Conservation (phyloP, 2,329 filamentous ascomycete species). For the Fusarium zealandicum region DNA sequence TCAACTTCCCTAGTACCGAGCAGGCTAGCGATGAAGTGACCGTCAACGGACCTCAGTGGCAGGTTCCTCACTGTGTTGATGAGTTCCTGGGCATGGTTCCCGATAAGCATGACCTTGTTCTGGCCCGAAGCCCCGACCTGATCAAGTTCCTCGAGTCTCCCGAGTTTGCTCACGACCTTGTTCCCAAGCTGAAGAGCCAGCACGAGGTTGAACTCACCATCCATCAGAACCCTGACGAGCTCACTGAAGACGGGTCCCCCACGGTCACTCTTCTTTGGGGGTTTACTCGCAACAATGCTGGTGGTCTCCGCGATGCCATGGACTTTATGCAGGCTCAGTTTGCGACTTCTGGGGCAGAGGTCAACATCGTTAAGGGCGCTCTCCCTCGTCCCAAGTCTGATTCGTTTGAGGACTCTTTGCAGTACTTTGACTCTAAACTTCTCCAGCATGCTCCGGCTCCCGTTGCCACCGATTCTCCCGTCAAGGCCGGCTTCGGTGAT, state of each 20-base stretch:
- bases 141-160: slow-evolving; percentile 82
- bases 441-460: slow-evolving; percentile 89
- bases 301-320: slow-evolving; percentile 92
- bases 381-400: slow-evolving; percentile 98
- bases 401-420: slow-evolving; percentile 95
- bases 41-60: slow-evolving; percentile 96
- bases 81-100: slow-evolving; percentile 98
- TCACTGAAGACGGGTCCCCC: slow-evolving; percentile 63
- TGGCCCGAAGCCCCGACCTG: slow-evolving; percentile 77
- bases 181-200: slow-evolving; percentile 85
- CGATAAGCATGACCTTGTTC: slow-evolving; percentile 89
- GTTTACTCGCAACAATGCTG: slow-evolving; percentile 97
- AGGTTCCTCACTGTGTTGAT: slow-evolving; percentile 95
- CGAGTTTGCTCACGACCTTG: slow-evolving; percentile 81
- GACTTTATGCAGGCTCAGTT: slow-evolving; percentile 90
- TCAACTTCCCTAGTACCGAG: slow-evolving; percentile 96
- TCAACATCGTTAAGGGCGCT: slow-evolving; percentile 86
- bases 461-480: slow-evolving; percentile 85
- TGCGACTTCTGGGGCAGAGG: slow-evolving; percentile 87
- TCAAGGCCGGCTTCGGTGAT: slow-evolving; percentile 82
- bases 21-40: slow-evolving; percentile 96
- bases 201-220: slow-evolving; percentile 89
- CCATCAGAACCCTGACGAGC: slow-evolving; percentile 67
- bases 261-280: slow-evolving; percentile 74
- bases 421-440: slow-evolving; percentile 96